A percentile compares a stretch with the other conserved stretches of the same genome.
These are phyloP conservation scores for Ambrosia artemisiifolia DNA, from an alignment of 129 eudicot species.

Conservation along the genomic window DNA sequence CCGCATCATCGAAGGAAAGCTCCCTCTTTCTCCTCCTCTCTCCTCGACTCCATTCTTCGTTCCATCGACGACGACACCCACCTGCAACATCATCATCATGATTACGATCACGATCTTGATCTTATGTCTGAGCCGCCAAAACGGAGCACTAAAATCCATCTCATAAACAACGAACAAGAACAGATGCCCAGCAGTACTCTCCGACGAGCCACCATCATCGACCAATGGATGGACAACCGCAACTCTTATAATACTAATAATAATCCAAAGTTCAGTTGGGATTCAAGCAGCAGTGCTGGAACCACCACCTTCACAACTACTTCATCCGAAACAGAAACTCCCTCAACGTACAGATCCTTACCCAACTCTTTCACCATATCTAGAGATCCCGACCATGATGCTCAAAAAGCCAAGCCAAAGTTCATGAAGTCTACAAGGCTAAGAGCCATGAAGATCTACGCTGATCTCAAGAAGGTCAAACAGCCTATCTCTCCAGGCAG, in stretches of 20 bases:
- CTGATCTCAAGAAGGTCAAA: slow-evolving; percentile 67
- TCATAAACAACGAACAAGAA: slow-evolving; percentile 4
- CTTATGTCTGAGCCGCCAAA: slow-evolving; percentile 17
- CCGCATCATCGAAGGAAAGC: slow-evolving; percentile 40
- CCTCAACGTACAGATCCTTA: slow-evolving; percentile 29
- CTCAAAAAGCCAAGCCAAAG: slow-evolving; percentile 34
- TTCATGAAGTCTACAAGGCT: slow-evolving; percentile 56
- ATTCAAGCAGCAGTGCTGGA: slow-evolving; percentile 46
- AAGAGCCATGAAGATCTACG: slow-evolving; percentile 67
- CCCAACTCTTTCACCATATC: slow-evolving; percentile 29
- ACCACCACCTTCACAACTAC: slow-evolving; percentile 39
- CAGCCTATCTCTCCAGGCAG: slow-evolving; percentile 83
- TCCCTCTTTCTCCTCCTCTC: slow-evolving; percentile 82
- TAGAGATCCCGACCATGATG: slow-evolving; percentile 13
- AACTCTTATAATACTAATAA: neutral
- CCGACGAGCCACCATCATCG: slow-evolving; percentile 66
- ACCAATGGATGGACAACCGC: slow-evolving; percentile 60
- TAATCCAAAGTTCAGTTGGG: slow-evolving; percentile 24
- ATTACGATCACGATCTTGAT: neutral
- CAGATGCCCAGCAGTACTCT: slow-evolving; percentile 44
- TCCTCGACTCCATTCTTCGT: slow-evolving; percentile 76
- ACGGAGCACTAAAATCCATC: slow-evolving; percentile 12
- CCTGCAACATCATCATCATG: neutral
- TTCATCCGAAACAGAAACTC: slow-evolving; percentile 46
- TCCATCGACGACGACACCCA: slow-evolving; percentile 44